Base-by-base conservation (phyloP, 345 rosid genomes). In the Brassica rapa region DNA sequence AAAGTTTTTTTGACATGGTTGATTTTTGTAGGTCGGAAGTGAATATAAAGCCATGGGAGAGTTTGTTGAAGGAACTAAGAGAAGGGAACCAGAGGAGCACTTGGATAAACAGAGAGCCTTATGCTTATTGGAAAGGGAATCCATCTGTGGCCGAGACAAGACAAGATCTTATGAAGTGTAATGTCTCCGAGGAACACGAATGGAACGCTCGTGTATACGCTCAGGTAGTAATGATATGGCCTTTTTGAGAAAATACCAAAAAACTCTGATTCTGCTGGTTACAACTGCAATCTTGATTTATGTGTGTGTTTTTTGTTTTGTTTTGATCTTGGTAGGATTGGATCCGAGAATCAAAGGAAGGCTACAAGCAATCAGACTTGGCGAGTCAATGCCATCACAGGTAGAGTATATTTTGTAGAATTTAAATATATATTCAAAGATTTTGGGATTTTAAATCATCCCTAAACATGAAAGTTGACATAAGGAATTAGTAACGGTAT, bases 101-200 rank as follows among this genome's bases (percentile, higher is more conserved):
- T 51, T 94, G 98, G 98, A 65, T 64, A n/a, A 81, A 87, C 11
- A 88, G 95, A 81, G 87, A 85, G 66, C 91, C 98, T 59, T 80
- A 87, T 62, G 97, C 98, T 6, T 92, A 87, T 11, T 94, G 98
- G 97, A 92, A 89, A 72, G 98, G 98, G 24, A 94, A 94, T 77
- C 97, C 97, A n/a, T 0, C 23, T 8, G 97, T 92, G 1, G 89
- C 91, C n/a, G 71, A 60, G 46, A 87, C 87, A 51, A 85, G 98
- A 74, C 81, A 81, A 78, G 91, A 89, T 73, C 94, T 94, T 35
- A 73, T 94, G 66, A 94, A 60, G 60, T 94, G 98, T 78, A 87
- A 94, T 74, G 87, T 87, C 78, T 82, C 97, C 0, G 81, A 85
- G 1, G 62, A 80, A 8, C 86, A 86, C 21, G 98, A 94, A 75